A percentile compares a stretch with the other conserved stretches of the same genome.
Evolutionary conservation across 306 rosid genomes (phyloP).

Genomic region (Quercus agrifolia): DNA sequence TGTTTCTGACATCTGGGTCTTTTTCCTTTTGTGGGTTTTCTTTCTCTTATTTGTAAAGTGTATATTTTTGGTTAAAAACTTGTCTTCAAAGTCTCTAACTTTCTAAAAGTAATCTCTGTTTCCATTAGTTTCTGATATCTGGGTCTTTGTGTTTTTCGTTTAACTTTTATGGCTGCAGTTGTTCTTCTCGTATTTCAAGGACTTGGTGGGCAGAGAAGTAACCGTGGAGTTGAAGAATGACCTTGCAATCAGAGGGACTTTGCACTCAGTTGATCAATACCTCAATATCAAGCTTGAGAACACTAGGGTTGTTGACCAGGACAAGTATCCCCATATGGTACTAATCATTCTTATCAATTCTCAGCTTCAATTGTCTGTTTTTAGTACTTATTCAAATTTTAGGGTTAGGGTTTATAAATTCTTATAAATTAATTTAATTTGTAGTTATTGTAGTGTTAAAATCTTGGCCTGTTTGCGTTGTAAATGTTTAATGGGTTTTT

Average conservation of each 20-base stretch:
- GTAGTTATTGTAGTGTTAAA: neutral
- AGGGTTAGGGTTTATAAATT: neutral
- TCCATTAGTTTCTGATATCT: neutral
- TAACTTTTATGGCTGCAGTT: slow-evolving; percentile 38
- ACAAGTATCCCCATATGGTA: slow-evolving; percentile 98
- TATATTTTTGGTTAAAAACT: neutral
- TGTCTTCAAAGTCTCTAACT: neutral
- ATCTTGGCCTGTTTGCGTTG: neutral
- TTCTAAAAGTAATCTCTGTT: neutral
- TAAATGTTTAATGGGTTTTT: neutral
- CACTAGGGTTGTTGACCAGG: slow-evolving; percentile 95
- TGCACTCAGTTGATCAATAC: slow-evolving; percentile 97
- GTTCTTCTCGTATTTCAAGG: slow-evolving; percentile 99
- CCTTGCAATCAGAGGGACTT: slow-evolving; percentile 85
- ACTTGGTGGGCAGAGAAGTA: slow-evolving; percentile 94
- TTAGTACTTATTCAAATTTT: neutral
- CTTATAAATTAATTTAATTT: neutral
- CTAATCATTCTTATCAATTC: neutral
- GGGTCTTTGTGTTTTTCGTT: slow-evolving; percentile 5
- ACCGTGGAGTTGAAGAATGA: slow-evolving; percentile 97
- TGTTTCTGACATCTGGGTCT: neutral
- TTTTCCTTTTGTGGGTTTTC: too few relatives aligned
- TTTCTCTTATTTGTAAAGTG: neutral
- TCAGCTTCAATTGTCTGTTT: slow-evolving; percentile 5
- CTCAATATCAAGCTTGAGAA: slow-evolving; percentile 97